phyloP scores from a whole-genome alignment of 2,329 filamentous ascomycete genomes.

The Penicillium crustosum region DNA sequence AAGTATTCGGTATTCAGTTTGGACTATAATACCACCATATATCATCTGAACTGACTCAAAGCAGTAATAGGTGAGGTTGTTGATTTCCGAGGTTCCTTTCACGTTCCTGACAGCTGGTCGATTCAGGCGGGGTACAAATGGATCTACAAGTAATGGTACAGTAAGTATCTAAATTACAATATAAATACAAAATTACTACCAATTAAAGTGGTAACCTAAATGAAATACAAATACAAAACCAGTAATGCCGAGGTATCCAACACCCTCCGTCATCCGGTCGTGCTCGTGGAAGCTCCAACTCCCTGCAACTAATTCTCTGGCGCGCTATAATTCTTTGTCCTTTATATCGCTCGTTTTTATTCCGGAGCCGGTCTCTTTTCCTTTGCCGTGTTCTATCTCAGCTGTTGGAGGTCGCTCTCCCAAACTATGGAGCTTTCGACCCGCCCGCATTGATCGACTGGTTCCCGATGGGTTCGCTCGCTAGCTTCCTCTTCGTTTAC shows the following conservation, averaged over 20 bases:
- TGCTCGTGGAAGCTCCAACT: slow-evolving; percentile 20
- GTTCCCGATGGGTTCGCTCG: slow-evolving; percentile 47
- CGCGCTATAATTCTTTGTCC: slow-evolving; percentile 4
- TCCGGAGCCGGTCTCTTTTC: slow-evolving; percentile 22
- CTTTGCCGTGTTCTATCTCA: neutral
- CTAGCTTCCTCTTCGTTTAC: slow-evolving; percentile 70
- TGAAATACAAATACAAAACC: slow-evolving; percentile 7
- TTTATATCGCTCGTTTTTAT: slow-evolving; percentile 8
- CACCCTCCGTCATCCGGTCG: slow-evolving; percentile 20
- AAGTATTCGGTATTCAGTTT: neutral
- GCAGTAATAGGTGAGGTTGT: neutral
- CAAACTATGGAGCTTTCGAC: slow-evolving; percentile 36
- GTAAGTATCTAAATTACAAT: neutral
- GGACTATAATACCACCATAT: neutral
- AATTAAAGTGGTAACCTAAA: fast-evolving
- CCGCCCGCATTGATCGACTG: slow-evolving; percentile 32
- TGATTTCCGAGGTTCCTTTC: neutral
- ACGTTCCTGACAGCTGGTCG: slow-evolving; percentile 26
- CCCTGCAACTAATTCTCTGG: slow-evolving; percentile 16
- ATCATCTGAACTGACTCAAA: neutral
- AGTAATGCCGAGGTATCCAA: slow-evolving; percentile 6
- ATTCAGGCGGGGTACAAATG: slow-evolving; percentile 21
- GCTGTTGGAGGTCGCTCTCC: slow-evolving; percentile 9
- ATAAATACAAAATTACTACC: neutral
- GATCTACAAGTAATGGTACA: neutral